Percentiles rank a stretch among this genome's conserved stretches.
Evolutionary conservation across 345 rosid species (phyloP).

Genomic region (Citrus sinensis): DVS_A1.0 CM039162.1:4325001-4325500

Average conservation of each 20-base stretch:
- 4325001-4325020: background rate
- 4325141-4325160: background rate
- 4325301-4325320: background rate
- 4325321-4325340: background rate
- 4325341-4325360: background rate
- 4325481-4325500: background rate
- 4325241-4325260: background rate
- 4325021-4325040: background rate
- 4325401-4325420: too few species aligned
- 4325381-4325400: too few species aligned
- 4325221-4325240: background rate
- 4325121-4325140: background rate
- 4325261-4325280: background rate
- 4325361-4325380: background rate
- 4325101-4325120: background rate
- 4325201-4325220: background rate
- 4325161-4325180: background rate
- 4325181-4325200: background rate
- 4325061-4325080: background rate
- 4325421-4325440: too few species aligned
- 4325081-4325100: background rate
- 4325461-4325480: background rate
- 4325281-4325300: background rate
- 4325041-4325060: background rate
- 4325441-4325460: background rate